phyloP scores from a whole-genome alignment of 176 grass and related monocot genomes.

The Hsuehochloa calcarea region DNA sequence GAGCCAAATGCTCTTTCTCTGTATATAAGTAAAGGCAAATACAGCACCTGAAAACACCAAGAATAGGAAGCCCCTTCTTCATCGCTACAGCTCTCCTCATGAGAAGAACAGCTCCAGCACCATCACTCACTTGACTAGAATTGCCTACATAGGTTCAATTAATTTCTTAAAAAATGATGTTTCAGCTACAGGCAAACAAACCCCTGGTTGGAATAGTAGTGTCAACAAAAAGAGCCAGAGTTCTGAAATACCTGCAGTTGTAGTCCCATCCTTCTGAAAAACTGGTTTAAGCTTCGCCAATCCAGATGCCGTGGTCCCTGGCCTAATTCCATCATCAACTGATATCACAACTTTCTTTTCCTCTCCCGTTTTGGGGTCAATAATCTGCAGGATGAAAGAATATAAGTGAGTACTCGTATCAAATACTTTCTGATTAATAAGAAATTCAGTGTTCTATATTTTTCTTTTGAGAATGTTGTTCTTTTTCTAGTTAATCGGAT shows the following conservation, averaged over 20 bases:
- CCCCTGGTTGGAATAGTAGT: neutral
- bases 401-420: neutral
- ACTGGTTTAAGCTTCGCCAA: slow-evolving; percentile 85
- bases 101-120: slow-evolving; percentile 97
- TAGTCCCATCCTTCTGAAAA: slow-evolving; percentile 92
- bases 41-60: slow-evolving; percentile 89
- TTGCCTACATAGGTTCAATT: slow-evolving; percentile 59
- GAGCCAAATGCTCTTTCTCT: neutral
- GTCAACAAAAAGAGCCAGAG: neutral
- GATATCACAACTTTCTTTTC: slow-evolving; percentile 85
- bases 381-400: slow-evolving; percentile 44
- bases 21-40: neutral
- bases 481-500: neutral
- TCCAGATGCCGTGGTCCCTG: slow-evolving; percentile 58
- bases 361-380: slow-evolving; percentile 93
- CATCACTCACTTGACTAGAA: slow-evolving; percentile 99
- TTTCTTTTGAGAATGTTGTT: neutral
- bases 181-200: neutral
- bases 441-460: neutral
- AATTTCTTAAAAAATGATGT: neutral
- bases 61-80: slow-evolving; percentile 76
- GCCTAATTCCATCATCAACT: slow-evolving; percentile 95
- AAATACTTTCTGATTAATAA: neutral
- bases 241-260: slow-evolving; percentile 76
- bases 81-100: slow-evolving; percentile 89